Evolutionary conservation across 148 eudicot species (phyloP), one percentile per base, ranked within the genome.

Genomic region (Nyssa sinensis): DNA sequence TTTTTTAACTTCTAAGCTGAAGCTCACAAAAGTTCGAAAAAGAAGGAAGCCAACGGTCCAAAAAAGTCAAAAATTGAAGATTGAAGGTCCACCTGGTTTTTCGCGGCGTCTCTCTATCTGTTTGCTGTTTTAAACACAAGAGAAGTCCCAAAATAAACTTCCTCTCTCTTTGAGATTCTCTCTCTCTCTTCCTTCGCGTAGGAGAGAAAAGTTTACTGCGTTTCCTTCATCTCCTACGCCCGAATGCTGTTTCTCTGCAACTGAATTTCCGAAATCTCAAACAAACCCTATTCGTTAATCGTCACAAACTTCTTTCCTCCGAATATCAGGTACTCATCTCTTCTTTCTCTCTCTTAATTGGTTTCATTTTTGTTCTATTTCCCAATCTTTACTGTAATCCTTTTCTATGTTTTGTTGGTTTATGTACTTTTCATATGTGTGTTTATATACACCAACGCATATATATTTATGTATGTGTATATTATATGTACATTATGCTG

Each of bases 261-360:
- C 59, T 2, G 19, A 21, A 55, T 17, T 17, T 62, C 25, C n/a
- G n/a, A 64, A 17, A 41, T 21, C 32, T 64, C 5, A 7, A 16
- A n/a, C 39, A 33, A 19, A 64, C 34, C 39, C 25, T 21, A 31
- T 64, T 32, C 21, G 12, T 34, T 19, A n/a, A 64, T 7, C 14
- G n/a, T n/a, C n/a, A n/a, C n/a, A n/a, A n/a, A n/a, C n/a, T n/a
- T 25, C 4, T 31, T 12, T 10, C n/a, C n/a, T n/a, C 27, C 23
- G 2, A 11, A 21, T 69, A 27, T 69, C 61, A 69, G 72, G 72
- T 53, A 53, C 60, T 32, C 72, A 68, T 68, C 35, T n/a, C 30
- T 59, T n/a, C 5, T 32, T 10, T 55, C 10, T n/a, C 21, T 21
- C 35, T 31, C 39, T 69, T 17, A 21, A 67, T 47, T 19, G 23